Evolutionary conservation across 495 filamentous ascomycete genomes (phyloP), one percentile per base, ranked within the genome.

Genomic region (Cetradonia linearis): DNA sequence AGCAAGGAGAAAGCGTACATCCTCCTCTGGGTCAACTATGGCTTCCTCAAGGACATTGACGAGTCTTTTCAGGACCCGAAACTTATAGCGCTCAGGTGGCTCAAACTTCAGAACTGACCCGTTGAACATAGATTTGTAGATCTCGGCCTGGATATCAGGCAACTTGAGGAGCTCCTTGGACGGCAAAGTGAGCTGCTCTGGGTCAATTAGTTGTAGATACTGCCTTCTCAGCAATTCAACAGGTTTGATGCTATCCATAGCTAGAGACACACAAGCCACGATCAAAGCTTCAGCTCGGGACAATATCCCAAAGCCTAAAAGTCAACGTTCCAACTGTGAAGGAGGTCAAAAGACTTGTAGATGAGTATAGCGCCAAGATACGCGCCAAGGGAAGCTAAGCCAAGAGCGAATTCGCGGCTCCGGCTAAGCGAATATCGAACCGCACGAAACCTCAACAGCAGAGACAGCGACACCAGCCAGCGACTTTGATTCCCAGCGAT

Each of bases 1-100:
- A n/a, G 40, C 16, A 27, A 30, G 23, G 56, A 59, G 52, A 56
- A 59, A 48, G 65, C 87, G 74, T 84, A 95, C 90, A 85, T 95
- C 84, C 73, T 86, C 77, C 56, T 93, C 88, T 62, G 88, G 89
- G 70, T 94, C 81, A 37, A 76, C 71, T 28, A 93, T 84, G 27
- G 81, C 74, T 11, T 74, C 70, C 70, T 94, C 88, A 37, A 94
- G 81, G 31, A 72, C 79, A 6, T 75, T 65, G 2, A 86, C 69
- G 46, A 95, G 73, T 59, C 78, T 71, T 70, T 93, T 95, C 57
- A 95, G 68, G 1, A 91, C 78, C 46, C 83, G 78, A n/a, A 85
- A 68, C 55, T 80, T 81, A 65, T 95, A 95, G 18, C 81, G 71
- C 27, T 72, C 71, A 42, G 88, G 86, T 50, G 86, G 87, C 9